A percentile compares a stretch with the other conserved stretches of the same genome.
These are phyloP conservation scores for Aspergillus coremiiformis DNA, from an alignment of 495 filamentous ascomycete genomes.

Conservation along the genomic window DNA sequence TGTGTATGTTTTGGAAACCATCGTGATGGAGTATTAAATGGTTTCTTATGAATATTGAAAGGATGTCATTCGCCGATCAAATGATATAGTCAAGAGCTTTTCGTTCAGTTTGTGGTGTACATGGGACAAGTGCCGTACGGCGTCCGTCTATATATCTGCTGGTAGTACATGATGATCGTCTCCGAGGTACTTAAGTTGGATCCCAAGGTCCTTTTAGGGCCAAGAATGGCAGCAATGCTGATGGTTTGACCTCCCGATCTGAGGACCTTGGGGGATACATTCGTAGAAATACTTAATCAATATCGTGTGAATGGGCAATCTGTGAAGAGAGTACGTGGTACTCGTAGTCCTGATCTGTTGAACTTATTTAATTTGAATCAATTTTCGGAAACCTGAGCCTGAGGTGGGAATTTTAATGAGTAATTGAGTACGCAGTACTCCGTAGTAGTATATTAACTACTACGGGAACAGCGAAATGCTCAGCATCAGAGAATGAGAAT, in stretches of 20 bases:
- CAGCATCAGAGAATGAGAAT: not conserved
- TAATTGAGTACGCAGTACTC: too few species aligned
- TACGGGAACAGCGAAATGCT: not conserved
- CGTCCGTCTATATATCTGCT: not conserved
- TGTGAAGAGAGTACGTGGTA: not conserved
- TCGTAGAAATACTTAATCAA: not conserved
- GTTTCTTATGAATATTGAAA: not conserved
- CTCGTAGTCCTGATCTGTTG: too few species aligned
- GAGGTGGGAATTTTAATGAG: too few species aligned
- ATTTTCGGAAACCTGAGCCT: too few species aligned
- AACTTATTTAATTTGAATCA: too few species aligned
- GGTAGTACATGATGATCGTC: not conserved
- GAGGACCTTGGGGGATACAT: conserved; percentile 22
- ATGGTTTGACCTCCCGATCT: not conserved
- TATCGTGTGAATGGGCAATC: not conserved
- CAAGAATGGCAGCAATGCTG: conserved; percentile 1
- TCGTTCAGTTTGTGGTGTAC: not conserved
- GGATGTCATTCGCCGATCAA: not conserved
- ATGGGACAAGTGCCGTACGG: not conserved
- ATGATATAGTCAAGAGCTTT: not conserved
- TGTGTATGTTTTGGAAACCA: not conserved
- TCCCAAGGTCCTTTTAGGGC: conserved; percentile 31
- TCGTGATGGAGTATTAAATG: not conserved
- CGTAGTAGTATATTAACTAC: not conserved
- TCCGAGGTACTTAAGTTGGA: conserved; percentile 34